Evolutionary conservation across 306 rosid genomes (phyloP).

Genomic region (Luffa aegyptiaca): DNA sequence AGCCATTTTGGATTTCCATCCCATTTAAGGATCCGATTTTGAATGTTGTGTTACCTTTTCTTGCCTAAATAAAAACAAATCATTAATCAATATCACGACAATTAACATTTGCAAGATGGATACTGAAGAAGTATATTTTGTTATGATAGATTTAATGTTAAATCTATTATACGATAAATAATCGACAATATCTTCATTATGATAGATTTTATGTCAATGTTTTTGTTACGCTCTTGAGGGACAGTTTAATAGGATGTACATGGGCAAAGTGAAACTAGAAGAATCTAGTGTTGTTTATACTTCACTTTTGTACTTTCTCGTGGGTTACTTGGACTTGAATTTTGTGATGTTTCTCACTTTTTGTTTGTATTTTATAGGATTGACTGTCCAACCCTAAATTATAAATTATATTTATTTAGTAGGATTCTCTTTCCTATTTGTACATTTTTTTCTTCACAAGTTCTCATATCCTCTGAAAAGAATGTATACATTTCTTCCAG

Average conservation of each 20-base stretch:
- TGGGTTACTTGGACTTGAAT: neutral
- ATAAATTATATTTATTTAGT: neutral
- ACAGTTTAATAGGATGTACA: neutral
- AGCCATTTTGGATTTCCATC: neutral
- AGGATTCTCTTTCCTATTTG: neutral
- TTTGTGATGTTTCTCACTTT: neutral
- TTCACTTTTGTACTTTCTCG: neutral
- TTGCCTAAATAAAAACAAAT: neutral
- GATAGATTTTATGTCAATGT: too few relatives aligned
- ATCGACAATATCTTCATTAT: too few relatives aligned
- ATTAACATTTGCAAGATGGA: too few relatives aligned
- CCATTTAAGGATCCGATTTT: neutral
- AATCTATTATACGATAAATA: too few relatives aligned
- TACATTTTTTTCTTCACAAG: neutral
- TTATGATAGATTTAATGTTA: too few relatives aligned
- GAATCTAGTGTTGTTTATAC: neutral
- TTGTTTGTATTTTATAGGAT: neutral
- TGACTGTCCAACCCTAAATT: neutral
- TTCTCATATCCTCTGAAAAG: conserved; percentile 5
- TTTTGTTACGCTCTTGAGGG: too few relatives aligned
- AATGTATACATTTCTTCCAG: conserved; percentile 21
- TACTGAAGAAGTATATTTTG: too few relatives aligned
- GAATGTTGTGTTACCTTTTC: neutral
- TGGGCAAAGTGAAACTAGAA: neutral
- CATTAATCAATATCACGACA: too few relatives aligned